These are phyloP conservation scores for Podaxis rugospora DNA, from an alignment of 768 basidiomycete genomes.

Conservation along the genomic window DNA sequence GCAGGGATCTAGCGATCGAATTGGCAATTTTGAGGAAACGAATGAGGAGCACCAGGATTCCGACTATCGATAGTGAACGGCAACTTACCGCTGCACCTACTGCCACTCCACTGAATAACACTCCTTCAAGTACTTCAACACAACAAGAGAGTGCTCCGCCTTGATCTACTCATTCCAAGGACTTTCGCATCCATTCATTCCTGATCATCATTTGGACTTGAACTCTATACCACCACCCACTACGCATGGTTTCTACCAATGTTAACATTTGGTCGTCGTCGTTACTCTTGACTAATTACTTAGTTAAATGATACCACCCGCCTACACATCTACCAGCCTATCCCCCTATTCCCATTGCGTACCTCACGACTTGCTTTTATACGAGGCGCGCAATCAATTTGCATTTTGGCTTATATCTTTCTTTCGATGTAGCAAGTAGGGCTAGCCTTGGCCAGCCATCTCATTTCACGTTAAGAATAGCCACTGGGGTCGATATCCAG, in stretches of 20 bases:
- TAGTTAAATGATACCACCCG: not conserved
- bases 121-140: not conserved
- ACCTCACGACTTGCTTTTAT: too few species aligned
- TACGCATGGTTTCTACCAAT: not conserved
- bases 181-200: not conserved
- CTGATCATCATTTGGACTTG: not conserved
- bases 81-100: not conserved
- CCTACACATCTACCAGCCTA: not conserved
- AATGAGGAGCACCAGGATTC: conserved; percentile 33
- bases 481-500: too few species aligned
- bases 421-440: too few species aligned
- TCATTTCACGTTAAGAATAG: too few species aligned
- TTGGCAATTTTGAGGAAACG: conserved; percentile 66
- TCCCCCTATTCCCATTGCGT: not conserved
- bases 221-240: not conserved
- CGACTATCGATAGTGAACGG: not conserved
- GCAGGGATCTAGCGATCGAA: conserved; percentile 52
- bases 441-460: too few species aligned
- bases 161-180: not conserved
- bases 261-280: not conserved
- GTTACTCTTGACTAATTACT: not conserved
- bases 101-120: not conserved
- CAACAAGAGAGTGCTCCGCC: not conserved
- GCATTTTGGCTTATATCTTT: too few species aligned
- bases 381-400: too few species aligned